Base-by-base conservation (phyloP, 306 rosid species). In the Vigna unguiculata region DNA sequence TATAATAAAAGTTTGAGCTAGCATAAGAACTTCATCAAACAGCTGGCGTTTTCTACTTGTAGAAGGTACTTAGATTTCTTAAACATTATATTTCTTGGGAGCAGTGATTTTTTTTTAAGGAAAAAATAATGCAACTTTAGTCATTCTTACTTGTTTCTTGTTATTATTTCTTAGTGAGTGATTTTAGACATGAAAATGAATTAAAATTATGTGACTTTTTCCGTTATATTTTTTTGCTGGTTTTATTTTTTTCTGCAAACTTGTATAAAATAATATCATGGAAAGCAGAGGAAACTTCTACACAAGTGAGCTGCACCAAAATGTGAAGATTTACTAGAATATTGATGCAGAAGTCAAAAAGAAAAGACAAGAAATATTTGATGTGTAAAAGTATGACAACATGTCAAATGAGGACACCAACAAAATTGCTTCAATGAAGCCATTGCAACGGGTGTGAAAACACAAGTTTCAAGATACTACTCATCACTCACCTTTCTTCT, bases 291-390 rank as follows among this genome's bases (percentile, higher is more conserved):
- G 80, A 82, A 69, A 4, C 82, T 83, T 51, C 67, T 75, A 43
- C 82, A 77, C 54, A 3, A 84, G 76, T 80, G 83, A 82, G 81
- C 76, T 83, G 85, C 72, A 69, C 72, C 73, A 54, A 81, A 49
- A 74, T 32, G 22, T 60, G 62, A 43, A 80, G 76, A 75, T 81
- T 82, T 71, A 67, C 38, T 40, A 30, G 57, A 74, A 76, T 75
- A n/a, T n/a, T n/a, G 77, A 30, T 72, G 57, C 76, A 82, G 6
- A 78, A 78, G 89, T 82, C 84, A 90, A 84, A 62, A 41, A 74
- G 63, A 54, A 14, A 38, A 49, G 57, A 68, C 48, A 22, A 71
- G 22, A 32, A 19, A 24, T 38, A 43, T 5, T 40, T 75, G 53
- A 76, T 11, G 19, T n/a, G 71, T n/a, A 45, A 49, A 43, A 59